Evolutionary conservation across 192 early-diverging fungal species (phyloP), one percentile per base, ranked within the genome.

Genomic region (Ambispora gerdemannii): DNA sequence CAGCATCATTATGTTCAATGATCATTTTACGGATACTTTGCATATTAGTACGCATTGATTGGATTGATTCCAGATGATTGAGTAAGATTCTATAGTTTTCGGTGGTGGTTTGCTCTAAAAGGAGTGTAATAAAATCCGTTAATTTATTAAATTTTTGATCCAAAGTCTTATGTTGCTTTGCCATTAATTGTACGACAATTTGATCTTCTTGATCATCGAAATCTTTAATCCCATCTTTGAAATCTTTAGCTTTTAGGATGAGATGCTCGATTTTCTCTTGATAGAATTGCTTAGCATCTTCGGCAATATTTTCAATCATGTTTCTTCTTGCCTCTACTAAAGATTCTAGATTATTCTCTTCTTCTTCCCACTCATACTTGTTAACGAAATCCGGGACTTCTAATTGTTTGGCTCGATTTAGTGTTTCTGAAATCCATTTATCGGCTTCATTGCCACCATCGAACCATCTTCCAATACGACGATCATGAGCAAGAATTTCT

Each of bases 361-460:
- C 67, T 43, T 70, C 67, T 0, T 15, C 1, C 67, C 67, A 70
- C 30, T 53, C 67, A 58, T 53, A 15, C 38, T 70, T 70, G 58
- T 70, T 56, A 38, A 70, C 35, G 31, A 70, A 70, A 55, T 70
- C 67, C 0, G 67, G 67, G 31, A 70, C 22, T 43, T 70, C 67
- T 38, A 70, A 70, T n/a, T 70, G 24, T 47, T 70, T 70, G 25
- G 50, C 24, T 15, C 52, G 4, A 70, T 55, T 35, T 30, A 38
- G 28, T 27, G 53, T 56, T 11, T 59, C 53, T 25, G 10, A 17
- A 19, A 70, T 70, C 11, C 0, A 58, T 59, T 70, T 70, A 25
- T 70, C 67, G 34, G 32, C 55, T 22, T 70, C 67, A 58, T 70
- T 70, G 17, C 49, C 51, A 4, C 27, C 53, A 70, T 56, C 67